Conservation (phyloP, 208 protist genomes). For the Crithidia bombi region DNA sequence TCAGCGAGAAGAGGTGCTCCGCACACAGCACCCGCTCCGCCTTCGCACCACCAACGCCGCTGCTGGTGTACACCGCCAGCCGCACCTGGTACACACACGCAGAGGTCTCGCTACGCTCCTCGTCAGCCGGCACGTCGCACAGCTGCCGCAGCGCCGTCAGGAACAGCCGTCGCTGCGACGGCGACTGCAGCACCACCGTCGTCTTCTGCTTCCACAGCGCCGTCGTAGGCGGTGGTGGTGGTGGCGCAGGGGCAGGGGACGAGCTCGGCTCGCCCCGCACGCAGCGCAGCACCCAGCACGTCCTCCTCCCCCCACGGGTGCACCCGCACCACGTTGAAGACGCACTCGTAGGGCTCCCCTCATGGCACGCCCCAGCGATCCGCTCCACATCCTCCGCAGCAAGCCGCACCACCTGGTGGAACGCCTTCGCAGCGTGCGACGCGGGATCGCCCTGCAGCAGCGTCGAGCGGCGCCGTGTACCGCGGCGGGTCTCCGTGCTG, state of each 20-base stretch:
- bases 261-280: background rate
- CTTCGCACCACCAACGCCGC: background rate
- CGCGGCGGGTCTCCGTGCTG: background rate
- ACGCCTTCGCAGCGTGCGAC: slow-evolving; percentile 1
- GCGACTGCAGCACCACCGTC: slow-evolving; percentile 12
- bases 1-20: slow-evolving; percentile 20
- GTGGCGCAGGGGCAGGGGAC: background rate
- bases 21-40: slow-evolving; percentile 8
- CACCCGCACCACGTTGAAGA: slow-evolving; percentile 17
- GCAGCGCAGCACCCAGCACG: background rate
- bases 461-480: slow-evolving; percentile 10
- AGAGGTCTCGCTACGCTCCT: slow-evolving; percentile 1
- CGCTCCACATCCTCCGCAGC: slow-evolving; percentile 23
- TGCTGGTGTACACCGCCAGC: slow-evolving; percentile 19
- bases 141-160: slow-evolving; percentile 2
- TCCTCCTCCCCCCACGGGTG: slow-evolving; percentile 25
- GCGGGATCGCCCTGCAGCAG: slow-evolving; percentile 16
- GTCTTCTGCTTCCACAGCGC: slow-evolving; percentile 14
- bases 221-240: background rate
- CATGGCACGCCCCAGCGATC: slow-evolving; percentile 6
- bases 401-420: slow-evolving; percentile 17
- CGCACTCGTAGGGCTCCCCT: slow-evolving; percentile 17
- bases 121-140: background rate
- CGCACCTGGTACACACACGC: slow-evolving; percentile 22
- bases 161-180: slow-evolving; percentile 13